Conservation (phyloP, 257 asterid genomes). For the Jaltomata sinuosa region DNA sequence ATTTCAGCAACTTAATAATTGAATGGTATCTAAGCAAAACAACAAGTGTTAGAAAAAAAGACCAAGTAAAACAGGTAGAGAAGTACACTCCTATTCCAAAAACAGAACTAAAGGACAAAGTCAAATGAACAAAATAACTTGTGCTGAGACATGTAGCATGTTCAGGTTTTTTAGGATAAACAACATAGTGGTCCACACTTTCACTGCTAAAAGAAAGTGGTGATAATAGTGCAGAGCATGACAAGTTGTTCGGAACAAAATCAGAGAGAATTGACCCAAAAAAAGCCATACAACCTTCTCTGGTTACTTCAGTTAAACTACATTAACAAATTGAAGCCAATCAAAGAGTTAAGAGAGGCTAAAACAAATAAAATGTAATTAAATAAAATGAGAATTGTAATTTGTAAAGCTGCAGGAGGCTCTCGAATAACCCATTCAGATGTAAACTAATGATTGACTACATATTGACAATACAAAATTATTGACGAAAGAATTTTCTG, state of each 20-base stretch:
- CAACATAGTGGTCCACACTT: neutral
- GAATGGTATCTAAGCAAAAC: slow-evolving; percentile 54
- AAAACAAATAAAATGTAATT: neutral
- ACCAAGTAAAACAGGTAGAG: neutral
- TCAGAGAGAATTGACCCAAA: neutral
- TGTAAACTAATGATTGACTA: neutral
- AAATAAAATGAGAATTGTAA: neutral
- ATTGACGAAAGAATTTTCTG: neutral
- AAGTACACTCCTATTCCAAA: neutral
- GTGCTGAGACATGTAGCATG: neutral
- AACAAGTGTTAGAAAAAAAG: slow-evolving; percentile 5
- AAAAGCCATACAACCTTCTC: neutral
- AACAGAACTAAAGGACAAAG: neutral
- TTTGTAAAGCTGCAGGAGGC: neutral
- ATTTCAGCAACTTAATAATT: slow-evolving; percentile 50
- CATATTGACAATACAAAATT: neutral
- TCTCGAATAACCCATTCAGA: neutral
- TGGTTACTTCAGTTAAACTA: neutral
- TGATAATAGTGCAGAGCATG: neutral
- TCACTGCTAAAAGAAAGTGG: neutral
- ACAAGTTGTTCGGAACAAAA: neutral
- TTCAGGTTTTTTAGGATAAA: neutral
- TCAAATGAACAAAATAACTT: neutral
- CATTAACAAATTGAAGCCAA: neutral
- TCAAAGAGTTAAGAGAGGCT: neutral